Conservation (phyloP, 2,329 filamentous ascomycete species). For the Blastomyces emzantsi region DNA sequence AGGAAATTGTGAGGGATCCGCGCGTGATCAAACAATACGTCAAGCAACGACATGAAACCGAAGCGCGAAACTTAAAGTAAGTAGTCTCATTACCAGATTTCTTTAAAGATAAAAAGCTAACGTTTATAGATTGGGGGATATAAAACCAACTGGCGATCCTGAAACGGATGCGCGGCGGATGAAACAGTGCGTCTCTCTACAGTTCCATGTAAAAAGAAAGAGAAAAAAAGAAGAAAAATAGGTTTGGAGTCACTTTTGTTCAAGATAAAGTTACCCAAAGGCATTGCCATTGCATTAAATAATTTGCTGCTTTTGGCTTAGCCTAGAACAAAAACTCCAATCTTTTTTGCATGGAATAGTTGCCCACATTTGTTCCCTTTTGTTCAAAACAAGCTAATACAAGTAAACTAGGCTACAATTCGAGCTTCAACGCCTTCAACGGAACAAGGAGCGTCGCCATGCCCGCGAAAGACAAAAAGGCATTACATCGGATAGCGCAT, state of each 20-base stretch:
- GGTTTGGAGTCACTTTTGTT: neutral
- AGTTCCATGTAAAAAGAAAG: neutral
- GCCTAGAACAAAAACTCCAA: neutral
- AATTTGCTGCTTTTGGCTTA: neutral
- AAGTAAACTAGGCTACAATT: constrained; percentile 49
- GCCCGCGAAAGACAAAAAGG: constrained; percentile 86
- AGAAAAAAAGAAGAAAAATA: neutral
- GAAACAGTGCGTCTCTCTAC: constrained; percentile 40
- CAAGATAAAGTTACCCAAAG: neutral
- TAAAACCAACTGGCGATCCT: constrained; percentile 56
- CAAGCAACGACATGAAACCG: constrained; percentile 62
- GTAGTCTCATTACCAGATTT: neutral
- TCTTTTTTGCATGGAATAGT: neutral
- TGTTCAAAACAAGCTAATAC: constrained; percentile 16
- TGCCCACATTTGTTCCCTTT: constrained; percentile 4
- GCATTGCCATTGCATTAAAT: neutral
- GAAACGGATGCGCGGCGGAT: constrained; percentile 56
- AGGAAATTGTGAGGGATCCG: constrained; percentile 62
- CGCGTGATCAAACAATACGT: constrained; percentile 84
- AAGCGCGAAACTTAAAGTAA: constrained; percentile 67
- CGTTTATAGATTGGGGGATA: constrained; percentile 44
- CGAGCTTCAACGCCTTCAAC: constrained; percentile 74
- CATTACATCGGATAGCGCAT: constrained; percentile 33
- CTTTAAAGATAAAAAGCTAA: constrained; percentile 19
- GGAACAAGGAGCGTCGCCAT: constrained; percentile 83